Evolutionary conservation across 768 basidiomycete species (phyloP).

Genomic region (Auricularia cornea): DNA sequence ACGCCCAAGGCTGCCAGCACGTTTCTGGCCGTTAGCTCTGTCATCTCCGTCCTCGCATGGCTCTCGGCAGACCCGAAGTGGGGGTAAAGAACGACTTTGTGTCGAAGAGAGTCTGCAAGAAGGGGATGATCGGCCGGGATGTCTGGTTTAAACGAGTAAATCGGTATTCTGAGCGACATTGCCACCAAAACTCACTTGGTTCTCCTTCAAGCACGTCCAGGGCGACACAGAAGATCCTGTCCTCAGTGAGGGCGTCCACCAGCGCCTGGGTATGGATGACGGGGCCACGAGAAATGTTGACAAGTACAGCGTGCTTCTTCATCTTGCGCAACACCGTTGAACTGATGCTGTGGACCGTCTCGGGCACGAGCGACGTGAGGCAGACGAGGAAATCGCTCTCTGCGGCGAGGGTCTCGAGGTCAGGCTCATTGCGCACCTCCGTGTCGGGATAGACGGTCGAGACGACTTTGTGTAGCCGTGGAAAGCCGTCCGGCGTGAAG

Average conservation of each 20-base stretch:
- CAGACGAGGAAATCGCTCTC: not conserved
- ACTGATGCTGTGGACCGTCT: conserved; percentile 27
- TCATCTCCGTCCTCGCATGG: not conserved
- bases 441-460: not conserved
- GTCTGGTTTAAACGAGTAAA: too few relatives aligned
- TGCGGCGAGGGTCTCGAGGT: not conserved
- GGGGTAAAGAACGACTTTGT: not conserved
- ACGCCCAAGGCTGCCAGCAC: not conserved
- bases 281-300: conserved; percentile 34
- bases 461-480: not conserved
- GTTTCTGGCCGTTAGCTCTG: not conserved
- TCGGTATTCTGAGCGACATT: too few relatives aligned
- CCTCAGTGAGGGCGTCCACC: conserved; percentile 20
- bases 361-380: not conserved
- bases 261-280: conserved; percentile 35
- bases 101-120: not conserved
- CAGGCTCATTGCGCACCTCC: not conserved
- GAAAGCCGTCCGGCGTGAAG: not conserved
- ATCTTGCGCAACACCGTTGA: conserved; percentile 28
- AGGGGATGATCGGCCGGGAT: not conserved
- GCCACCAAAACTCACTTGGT: too few relatives aligned
- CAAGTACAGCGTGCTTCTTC: conserved; percentile 31
- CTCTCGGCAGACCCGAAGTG: not conserved
- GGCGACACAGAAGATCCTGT: not conserved
- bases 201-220: not conserved